These are phyloP conservation scores for Exophiala sp. DNA, from an alignment of 2,329 filamentous ascomycete genomes.

Conservation along the genomic window DNA sequence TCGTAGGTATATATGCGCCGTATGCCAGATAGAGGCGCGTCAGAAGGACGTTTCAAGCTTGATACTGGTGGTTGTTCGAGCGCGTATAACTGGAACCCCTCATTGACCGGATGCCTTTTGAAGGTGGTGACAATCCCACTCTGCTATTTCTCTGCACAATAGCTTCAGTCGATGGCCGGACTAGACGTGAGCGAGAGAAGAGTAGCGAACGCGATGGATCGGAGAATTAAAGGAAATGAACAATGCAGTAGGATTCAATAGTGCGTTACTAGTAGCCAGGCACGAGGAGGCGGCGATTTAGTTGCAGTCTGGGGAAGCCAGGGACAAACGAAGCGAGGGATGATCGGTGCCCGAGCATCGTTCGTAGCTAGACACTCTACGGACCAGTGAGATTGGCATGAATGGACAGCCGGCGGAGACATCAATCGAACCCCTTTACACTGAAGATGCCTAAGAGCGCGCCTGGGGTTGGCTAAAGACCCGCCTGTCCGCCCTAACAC, in stretches of 20 bases:
- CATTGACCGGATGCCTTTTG: no score
- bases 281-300: not conserved
- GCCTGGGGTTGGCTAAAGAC: no score
- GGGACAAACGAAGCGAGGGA: not conserved
- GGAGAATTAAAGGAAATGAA: not conserved
- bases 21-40: not conserved
- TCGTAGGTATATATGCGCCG: no score
- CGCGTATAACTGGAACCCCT: no score
- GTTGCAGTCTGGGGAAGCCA: not conserved
- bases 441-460: not conserved
- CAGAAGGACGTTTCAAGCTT: no score
- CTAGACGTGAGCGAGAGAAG: not conserved
- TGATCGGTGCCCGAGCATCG: not conserved
- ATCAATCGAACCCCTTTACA: not conserved
- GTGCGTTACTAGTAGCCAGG: constrained; percentile 6
- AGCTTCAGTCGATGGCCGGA: no score
- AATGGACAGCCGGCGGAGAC: not conserved
- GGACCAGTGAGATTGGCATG: no score
- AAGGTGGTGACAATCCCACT: no score
- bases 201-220: not conserved
- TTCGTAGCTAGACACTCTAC: no score
- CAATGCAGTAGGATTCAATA: not conserved
- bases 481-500: no score
- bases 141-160: no score
- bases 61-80: no score